Evolutionary conservation across 257 asterid genomes (phyloP).

Genomic region (Solanum etuberosum): DNA sequence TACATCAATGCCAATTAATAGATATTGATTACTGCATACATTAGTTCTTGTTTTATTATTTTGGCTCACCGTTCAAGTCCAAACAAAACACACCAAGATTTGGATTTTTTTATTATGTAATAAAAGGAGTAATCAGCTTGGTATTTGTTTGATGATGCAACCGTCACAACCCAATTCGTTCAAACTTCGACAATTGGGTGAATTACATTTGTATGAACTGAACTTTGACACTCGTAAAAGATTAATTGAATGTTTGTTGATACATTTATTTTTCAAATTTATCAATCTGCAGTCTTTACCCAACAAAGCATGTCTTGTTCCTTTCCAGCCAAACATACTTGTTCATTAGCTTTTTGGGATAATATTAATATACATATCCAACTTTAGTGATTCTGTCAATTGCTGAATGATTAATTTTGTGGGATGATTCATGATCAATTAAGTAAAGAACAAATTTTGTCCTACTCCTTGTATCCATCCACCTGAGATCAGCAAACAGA

Average conservation of each 20-base stretch:
- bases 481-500: not conserved
- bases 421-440: not conserved
- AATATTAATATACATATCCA: too few relatives aligned
- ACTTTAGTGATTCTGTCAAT: too few relatives aligned
- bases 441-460: not conserved
- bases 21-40: not conserved
- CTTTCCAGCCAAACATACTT: not conserved
- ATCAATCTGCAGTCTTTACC: not conserved
- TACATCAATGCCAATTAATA: not conserved
- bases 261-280: not conserved
- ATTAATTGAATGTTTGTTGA: not conserved
- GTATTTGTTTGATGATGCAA: not conserved
- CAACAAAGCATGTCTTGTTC: not conserved
- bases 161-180: not conserved
- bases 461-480: not conserved
- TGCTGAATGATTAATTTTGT: not conserved
- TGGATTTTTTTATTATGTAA: not conserved
- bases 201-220: not conserved
- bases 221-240: not conserved
- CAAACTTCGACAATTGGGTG: not conserved
- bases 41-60: not conserved
- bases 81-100: not conserved
- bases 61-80: not conserved
- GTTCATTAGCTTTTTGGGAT: not conserved
- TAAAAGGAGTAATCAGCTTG: not conserved